Conservation (phyloP, 768 basidiomycete genomes). For the Termitomyces sp. region DNA sequence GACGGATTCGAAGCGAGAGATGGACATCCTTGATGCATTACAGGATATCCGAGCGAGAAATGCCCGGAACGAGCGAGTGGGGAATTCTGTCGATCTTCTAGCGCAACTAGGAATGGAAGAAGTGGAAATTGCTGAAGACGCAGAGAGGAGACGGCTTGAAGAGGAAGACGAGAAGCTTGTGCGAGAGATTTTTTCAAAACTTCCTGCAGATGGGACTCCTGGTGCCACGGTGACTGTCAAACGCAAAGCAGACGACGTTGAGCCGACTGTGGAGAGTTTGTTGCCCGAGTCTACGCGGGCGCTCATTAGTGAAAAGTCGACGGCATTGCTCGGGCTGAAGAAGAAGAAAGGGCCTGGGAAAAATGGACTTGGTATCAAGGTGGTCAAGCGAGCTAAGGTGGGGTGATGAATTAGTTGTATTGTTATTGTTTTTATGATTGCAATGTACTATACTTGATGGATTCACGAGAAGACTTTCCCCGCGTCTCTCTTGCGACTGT, state of each 20-base stretch:
- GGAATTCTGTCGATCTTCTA: constrained; percentile 64
- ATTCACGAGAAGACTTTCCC: constrained; percentile 34
- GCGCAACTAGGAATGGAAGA: constrained; percentile 62
- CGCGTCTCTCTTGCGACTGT: constrained; percentile 61
- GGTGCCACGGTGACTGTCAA: constrained; percentile 62
- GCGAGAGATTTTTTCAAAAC: constrained; percentile 80
- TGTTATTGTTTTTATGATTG: neutral
- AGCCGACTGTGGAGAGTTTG: constrained; percentile 65
- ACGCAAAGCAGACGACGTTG: constrained; percentile 76
- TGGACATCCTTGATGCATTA: constrained; percentile 95
- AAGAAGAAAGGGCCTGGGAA: constrained; percentile 61
- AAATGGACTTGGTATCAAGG: constrained; percentile 68
- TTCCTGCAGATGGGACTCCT: constrained; percentile 28
- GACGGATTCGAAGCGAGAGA: constrained; percentile 89
- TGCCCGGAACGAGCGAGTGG: constrained; percentile 83
- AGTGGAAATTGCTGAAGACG: constrained; percentile 72
- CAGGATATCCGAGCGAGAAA: constrained; percentile 88
- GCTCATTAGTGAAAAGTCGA: constrained; percentile 47
- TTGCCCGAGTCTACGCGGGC: constrained; percentile 60
- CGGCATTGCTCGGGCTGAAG: constrained; percentile 37
- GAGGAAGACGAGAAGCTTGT: constrained; percentile 93
- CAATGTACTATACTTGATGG: constrained; percentile 19
- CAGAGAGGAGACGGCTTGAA: constrained; percentile 61
- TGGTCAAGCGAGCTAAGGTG: constrained; percentile 48
- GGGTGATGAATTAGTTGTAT: constrained; percentile 5